These are phyloP conservation scores for Phaeodactylum tricornutum DNA, from an alignment of 108 stramenopile genomes.

Conservation along the genomic window DNA sequence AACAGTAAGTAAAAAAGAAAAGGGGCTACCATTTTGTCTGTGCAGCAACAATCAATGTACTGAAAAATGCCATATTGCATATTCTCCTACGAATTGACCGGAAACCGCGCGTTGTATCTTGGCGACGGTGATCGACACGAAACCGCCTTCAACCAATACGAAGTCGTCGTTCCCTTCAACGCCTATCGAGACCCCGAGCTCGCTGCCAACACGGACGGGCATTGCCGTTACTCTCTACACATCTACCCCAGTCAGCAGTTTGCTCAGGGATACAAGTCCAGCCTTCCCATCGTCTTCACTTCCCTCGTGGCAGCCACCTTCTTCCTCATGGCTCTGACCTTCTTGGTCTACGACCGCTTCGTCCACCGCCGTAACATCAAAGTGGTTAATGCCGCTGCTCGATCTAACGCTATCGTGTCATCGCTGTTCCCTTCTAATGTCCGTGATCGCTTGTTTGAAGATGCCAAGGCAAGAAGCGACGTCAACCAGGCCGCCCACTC, in stretches of 20 bases:
- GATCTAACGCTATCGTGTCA: conserved; percentile 5
- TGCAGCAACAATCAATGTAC: no score
- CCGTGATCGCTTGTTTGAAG: conserved; percentile 6
- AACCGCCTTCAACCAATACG: conserved; percentile 1
- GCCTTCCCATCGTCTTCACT: conserved; percentile 25
- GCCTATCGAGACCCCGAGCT: no score
- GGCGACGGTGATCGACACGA: conserved; percentile 8
- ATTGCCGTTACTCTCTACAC: conserved; percentile 14
- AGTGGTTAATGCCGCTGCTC: not conserved
- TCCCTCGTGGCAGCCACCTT: conserved; percentile 1
- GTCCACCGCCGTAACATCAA: not conserved
- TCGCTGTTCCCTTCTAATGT: conserved; percentile 6
- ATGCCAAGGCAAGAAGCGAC: conserved; percentile 1
- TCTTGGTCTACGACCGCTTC: conserved; percentile 5
- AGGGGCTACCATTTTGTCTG: conserved; percentile 8
- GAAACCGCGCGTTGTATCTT: not conserved
- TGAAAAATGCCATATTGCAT: no score
- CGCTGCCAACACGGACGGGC: not conserved
- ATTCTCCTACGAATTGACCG: no score
- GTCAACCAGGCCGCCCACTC: not conserved
- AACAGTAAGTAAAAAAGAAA: no score
- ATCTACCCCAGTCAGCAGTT: conserved; percentile 56
- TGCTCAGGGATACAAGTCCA: conserved; percentile 27
- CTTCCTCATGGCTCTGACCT: conserved; percentile 6
- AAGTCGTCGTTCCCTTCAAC: conserved; percentile 1